phyloP scores from a whole-genome alignment of 78 protist species.

The Pirum gemmata region DNA sequence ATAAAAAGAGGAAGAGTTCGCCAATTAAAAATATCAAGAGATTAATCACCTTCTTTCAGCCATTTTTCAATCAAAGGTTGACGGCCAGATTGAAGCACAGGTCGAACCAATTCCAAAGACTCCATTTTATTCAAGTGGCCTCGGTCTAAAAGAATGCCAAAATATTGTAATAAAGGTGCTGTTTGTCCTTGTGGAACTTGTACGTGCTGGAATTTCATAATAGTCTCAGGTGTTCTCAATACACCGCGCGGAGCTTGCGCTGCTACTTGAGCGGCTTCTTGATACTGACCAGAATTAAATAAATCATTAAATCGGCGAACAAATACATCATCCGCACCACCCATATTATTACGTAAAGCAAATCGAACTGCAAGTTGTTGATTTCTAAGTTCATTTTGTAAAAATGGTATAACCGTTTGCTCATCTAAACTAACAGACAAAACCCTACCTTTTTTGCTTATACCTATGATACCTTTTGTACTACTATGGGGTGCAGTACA shows the following conservation, averaged over 20 bases:
- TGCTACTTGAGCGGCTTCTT: conserved; percentile 88
- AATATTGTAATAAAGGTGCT: conserved; percentile 87
- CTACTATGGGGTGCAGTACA: conserved; percentile 66
- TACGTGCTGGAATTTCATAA: conserved; percentile 75
- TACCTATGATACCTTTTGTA: conserved; percentile 80
- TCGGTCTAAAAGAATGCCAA: conserved; percentile 81
- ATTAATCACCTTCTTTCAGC: conserved; percentile 91
- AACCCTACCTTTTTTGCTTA: conserved; percentile 83
- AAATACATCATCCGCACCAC: conserved; percentile 89
- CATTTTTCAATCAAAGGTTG: conserved; percentile 79
- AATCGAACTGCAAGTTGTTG: conserved; percentile 74
- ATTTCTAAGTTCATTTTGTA: conserved; percentile 67
- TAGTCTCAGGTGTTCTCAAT: conserved; percentile 86
- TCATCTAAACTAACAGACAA: conserved; percentile 78
- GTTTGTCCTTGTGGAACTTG: conserved; percentile 67
- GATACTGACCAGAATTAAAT: conserved; percentile 58
- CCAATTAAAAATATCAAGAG: too few relatives aligned
- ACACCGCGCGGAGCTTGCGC: conserved; percentile 74
- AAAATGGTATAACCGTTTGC: conserved; percentile 76
- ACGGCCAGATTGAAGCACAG: conserved; percentile 81
- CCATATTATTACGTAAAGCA: conserved; percentile 81
- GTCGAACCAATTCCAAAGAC: conserved; percentile 87
- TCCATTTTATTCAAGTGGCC: conserved; percentile 84
- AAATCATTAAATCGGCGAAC: conserved; percentile 70
- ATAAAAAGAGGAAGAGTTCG: too few relatives aligned